Conservation (phyloP, 345 rosid species). For the Punica granatum region DNA sequence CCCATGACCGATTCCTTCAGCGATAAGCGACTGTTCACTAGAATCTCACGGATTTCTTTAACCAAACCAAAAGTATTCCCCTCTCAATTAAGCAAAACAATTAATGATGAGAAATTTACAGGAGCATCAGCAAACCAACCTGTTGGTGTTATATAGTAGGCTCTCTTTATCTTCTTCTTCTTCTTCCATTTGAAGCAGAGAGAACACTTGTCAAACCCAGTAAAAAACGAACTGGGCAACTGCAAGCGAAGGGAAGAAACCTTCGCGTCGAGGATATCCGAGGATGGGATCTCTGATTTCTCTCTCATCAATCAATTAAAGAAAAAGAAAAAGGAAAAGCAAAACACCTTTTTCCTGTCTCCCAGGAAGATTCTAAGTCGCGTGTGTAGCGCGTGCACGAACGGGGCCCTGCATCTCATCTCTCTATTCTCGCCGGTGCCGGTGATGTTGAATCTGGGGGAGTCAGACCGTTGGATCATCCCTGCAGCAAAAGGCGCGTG, state of each 20-base stretch:
- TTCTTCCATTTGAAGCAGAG: conserved; percentile 23
- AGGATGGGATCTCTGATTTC: background rate
- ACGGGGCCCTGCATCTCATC: too few relatives aligned
- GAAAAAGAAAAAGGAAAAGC: too few relatives aligned
- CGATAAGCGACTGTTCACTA: background rate
- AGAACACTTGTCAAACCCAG: too few relatives aligned
- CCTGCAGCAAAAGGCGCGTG: background rate
- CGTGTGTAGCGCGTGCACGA: background rate
- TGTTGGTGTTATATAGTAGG: conserved; percentile 21
- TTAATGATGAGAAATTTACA: too few relatives aligned
- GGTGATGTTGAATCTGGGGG: background rate
- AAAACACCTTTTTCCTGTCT: background rate
- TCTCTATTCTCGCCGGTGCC: background rate
- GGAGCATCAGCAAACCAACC: too few relatives aligned
- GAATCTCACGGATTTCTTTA: background rate
- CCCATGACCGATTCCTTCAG: background rate
- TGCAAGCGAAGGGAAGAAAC: background rate
- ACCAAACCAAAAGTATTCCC: background rate
- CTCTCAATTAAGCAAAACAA: too few relatives aligned
- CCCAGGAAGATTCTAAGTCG: background rate
- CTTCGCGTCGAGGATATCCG: background rate
- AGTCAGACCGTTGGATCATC: background rate
- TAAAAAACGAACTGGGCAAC: too few relatives aligned
- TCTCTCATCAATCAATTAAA: background rate
- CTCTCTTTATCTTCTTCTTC: conserved; percentile 15